These are phyloP conservation scores for Ophiobolus disseminans DNA, from an alignment of 2,329 filamentous ascomycete genomes.

Conservation along the genomic window DNA sequence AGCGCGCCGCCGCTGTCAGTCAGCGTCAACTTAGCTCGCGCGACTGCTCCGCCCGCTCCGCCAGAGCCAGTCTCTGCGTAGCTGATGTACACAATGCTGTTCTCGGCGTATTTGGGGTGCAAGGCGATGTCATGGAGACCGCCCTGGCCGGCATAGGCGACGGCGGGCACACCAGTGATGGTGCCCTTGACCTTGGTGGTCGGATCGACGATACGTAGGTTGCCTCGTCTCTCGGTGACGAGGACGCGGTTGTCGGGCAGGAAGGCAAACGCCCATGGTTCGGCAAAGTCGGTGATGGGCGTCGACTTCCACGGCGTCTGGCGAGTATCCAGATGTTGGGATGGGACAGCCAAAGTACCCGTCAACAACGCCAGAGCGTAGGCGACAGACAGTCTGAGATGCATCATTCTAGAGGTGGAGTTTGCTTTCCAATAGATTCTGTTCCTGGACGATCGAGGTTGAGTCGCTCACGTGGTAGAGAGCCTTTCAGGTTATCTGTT, in stretches of 20 bases:
- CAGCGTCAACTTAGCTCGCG: slow-evolving; percentile 23
- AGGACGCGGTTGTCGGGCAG: slow-evolving; percentile 24
- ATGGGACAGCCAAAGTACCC: slow-evolving; percentile 20
- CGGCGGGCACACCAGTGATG: slow-evolving; percentile 24
- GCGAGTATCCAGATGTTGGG: slow-evolving; percentile 21
- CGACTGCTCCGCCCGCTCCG: slow-evolving; percentile 19
- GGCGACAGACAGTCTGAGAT: slow-evolving; percentile 20
- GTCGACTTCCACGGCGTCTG: slow-evolving; percentile 23
- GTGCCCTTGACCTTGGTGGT: slow-evolving; percentile 15
- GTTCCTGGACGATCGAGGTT: slow-evolving; percentile 2
- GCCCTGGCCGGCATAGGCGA: slow-evolving; percentile 25
- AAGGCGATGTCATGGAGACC: slow-evolving; percentile 24
- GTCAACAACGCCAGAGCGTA: slow-evolving; percentile 21
- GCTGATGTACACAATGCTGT: slow-evolving; percentile 24
- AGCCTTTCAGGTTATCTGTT: background rate
- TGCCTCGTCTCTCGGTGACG: slow-evolving; percentile 22
- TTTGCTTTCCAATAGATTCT: slow-evolving; percentile 3
- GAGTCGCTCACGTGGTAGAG: background rate
- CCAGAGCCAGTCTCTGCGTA: slow-evolving; percentile 24
- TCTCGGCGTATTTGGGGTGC: slow-evolving; percentile 24
- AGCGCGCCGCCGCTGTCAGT: slow-evolving; percentile 20
- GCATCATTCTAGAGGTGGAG: slow-evolving; percentile 11
- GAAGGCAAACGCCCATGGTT: slow-evolving; percentile 26
- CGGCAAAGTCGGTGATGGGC: slow-evolving; percentile 19
- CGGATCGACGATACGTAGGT: slow-evolving; percentile 22